Evolutionary conservation across 768 basidiomycete genomes (phyloP).

Genomic region (Mycena galopus): DNA sequence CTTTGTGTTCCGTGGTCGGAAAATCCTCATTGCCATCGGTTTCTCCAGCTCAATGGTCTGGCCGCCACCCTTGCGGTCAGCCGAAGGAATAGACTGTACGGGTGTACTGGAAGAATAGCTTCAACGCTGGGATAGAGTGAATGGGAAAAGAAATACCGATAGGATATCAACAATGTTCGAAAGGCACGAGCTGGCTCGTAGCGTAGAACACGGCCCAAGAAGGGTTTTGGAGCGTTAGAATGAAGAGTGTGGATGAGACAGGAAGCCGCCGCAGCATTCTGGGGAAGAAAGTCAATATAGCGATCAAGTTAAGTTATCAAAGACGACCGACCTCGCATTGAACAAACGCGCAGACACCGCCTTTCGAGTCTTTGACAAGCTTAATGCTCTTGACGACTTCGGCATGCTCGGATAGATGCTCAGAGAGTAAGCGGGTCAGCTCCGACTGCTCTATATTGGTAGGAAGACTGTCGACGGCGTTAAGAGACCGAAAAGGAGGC

Average conservation of each 20-base stretch:
- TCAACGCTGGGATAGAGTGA: not conserved
- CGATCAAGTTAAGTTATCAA: constrained; percentile 20
- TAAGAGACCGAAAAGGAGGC: constrained; percentile 16
- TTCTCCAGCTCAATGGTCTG: constrained; percentile 59
- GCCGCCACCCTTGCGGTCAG: constrained; percentile 38
- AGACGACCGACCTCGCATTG: constrained; percentile 77
- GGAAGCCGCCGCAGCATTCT: constrained; percentile 73
- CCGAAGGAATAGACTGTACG: constrained; percentile 48
- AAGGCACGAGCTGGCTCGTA: constrained; percentile 85
- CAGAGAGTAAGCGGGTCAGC: constrained; percentile 68
- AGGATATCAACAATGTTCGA: constrained; percentile 80
- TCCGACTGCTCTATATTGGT: constrained; percentile 75
- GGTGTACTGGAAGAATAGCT: constrained; percentile 50
- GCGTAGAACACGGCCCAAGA: constrained; percentile 80
- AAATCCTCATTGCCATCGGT: constrained; percentile 73
- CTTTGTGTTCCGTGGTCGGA: constrained; percentile 67
- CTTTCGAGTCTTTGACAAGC: constrained; percentile 81
- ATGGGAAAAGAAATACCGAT: constrained; percentile 60
- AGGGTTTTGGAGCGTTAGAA: constrained; percentile 66
- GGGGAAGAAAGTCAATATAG: constrained; percentile 26
- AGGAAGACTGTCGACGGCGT: constrained; percentile 66
- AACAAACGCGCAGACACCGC: constrained; percentile 87
- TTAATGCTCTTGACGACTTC: constrained; percentile 79
- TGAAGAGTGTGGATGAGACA: constrained; percentile 72
- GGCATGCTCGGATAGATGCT: constrained; percentile 76